Evolutionary conservation across 192 early-diverging fungal genomes (phyloP).

Genomic region (Umbelopsis vinacea): DNA sequence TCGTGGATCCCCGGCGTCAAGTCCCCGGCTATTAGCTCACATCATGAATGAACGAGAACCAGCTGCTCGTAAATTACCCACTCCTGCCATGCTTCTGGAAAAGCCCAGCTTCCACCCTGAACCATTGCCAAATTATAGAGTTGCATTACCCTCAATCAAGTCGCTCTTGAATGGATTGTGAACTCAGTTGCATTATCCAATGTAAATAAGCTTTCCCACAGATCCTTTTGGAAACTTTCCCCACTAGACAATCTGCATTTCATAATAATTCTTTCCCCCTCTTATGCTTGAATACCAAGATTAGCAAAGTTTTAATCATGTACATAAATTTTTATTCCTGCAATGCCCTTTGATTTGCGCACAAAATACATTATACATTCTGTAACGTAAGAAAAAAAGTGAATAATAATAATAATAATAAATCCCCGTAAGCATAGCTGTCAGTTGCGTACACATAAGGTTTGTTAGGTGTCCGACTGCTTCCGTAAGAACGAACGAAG

Average conservation of each 20-base stretch:
- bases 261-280: too few relatives aligned
- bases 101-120: neutral
- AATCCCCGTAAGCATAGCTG: neutral
- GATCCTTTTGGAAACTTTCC: too few relatives aligned
- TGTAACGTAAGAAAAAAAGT: neutral
- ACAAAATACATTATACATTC: neutral
- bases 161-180: conserved; percentile 14
- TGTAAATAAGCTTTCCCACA: conserved; percentile 3
- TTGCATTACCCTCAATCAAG: conserved; percentile 14
- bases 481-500: neutral
- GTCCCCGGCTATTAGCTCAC: conserved; percentile 1
- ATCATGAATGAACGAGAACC: conserved; percentile 19
- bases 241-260: too few relatives aligned
- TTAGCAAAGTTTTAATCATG: neutral
- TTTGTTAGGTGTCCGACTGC: conserved; percentile 3
- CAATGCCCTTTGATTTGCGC: too few relatives aligned
- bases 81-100: conserved; percentile 7
- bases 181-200: neutral
- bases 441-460: neutral
- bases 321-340: conserved; percentile 1
- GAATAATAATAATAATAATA: too few relatives aligned
- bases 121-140: neutral
- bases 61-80: conserved; percentile 10
- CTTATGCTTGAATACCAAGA: too few relatives aligned
- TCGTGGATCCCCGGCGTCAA: conserved; percentile 1